Conservation (phyloP, 129 eudicot species). For the Tagetes erecta region DNA sequence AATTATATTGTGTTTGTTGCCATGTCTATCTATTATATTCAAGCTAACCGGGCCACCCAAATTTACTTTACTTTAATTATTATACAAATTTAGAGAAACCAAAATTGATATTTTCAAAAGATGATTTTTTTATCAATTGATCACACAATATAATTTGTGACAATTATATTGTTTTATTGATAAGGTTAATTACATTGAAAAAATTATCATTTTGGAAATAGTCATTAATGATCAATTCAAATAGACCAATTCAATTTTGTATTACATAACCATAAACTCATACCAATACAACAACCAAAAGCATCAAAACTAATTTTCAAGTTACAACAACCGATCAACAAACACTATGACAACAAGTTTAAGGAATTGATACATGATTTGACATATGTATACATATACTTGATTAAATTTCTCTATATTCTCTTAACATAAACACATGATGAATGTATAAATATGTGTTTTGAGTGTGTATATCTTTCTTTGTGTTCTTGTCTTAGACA, state of each 20-base stretch:
- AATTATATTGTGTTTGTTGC: neutral
- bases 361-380: neutral
- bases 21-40: neutral
- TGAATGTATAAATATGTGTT: slow-evolving; percentile 5
- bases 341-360: neutral
- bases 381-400: slow-evolving; percentile 3
- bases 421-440: neutral
- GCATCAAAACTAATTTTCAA: neutral
- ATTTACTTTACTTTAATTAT: neutral
- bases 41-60: neutral
- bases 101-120: no score
- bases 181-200: neutral
- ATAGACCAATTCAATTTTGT: neutral
- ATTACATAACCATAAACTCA: neutral
- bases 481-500: slow-evolving; percentile 17
- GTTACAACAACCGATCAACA: neutral
- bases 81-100: no score
- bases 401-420: neutral
- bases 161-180: neutral
- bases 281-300: neutral
- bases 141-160: neutral
- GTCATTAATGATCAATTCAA: no score
- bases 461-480: slow-evolving; percentile 3
- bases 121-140: no score
- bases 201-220: neutral